Conservation (phyloP, 805 yeast genomes). For the Candida sakaeoensis region DNA sequence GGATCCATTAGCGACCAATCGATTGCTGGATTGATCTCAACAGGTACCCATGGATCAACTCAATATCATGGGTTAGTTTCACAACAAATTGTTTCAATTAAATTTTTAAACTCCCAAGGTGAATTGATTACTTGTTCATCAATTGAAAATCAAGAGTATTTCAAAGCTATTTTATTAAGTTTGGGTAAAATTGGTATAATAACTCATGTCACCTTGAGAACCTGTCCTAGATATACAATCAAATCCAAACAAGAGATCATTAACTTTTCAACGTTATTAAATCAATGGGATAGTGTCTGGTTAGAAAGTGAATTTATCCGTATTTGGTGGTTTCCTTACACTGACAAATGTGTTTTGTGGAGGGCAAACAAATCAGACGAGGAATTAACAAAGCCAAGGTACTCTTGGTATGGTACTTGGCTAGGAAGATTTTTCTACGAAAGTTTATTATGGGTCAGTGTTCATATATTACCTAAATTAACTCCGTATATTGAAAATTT, state of each 20-base stretch:
- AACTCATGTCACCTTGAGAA: slow-evolving; percentile 77
- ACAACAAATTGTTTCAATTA: slow-evolving; percentile 78
- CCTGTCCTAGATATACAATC: slow-evolving; percentile 79
- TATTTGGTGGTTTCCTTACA: slow-evolving; percentile 97
- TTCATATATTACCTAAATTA: slow-evolving; percentile 63
- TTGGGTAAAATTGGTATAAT: slow-evolving; percentile 91
- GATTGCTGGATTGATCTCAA: slow-evolving; percentile 90
- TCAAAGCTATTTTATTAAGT: slow-evolving; percentile 79
- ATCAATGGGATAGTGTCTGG: slow-evolving; percentile 79
- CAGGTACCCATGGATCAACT: slow-evolving; percentile 96
- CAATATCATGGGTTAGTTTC: slow-evolving; percentile 88
- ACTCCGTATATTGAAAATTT: slow-evolving; percentile 85
- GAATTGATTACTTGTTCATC: slow-evolving; percentile 65
- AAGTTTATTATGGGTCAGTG: slow-evolving; percentile 73
- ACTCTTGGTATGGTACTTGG: slow-evolving; percentile 81
- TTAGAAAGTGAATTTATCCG: slow-evolving; percentile 85
- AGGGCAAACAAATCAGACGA: slow-evolving; percentile 76
- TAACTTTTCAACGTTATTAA: slow-evolving; percentile 66
- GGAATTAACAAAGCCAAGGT: slow-evolving; percentile 58
- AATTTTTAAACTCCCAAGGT: slow-evolving; percentile 74
- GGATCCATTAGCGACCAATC: slow-evolving; percentile 95
- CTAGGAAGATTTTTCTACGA: slow-evolving; percentile 81
- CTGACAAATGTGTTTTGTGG: slow-evolving; percentile 84
- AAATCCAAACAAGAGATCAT: slow-evolving; percentile 80
- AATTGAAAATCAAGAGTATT: slow-evolving; percentile 57